These are phyloP conservation scores for Aspergillus versicolor DNA, from an alignment of 2,329 filamentous ascomycete species.

Conservation along the genomic window DNA sequence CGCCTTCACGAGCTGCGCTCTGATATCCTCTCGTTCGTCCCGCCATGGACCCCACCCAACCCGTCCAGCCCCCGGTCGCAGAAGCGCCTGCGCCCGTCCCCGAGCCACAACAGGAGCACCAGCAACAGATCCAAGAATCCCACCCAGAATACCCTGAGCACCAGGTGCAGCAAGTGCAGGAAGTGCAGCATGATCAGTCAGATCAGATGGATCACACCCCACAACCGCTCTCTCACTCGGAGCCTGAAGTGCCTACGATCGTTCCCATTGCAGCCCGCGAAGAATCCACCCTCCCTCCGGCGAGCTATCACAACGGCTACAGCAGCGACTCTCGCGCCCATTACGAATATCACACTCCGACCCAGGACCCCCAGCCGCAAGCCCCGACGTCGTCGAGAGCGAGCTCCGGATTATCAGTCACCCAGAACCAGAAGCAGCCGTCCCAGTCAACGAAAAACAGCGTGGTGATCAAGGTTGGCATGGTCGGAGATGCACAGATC, in stretches of 20 bases:
- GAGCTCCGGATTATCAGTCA: conserved; percentile 52
- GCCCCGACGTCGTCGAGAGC: conserved; percentile 45
- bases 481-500: conserved; percentile 98
- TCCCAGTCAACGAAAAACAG: conserved; percentile 51
- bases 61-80: conserved; percentile 20
- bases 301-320: conserved; percentile 34
- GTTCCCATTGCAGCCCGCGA: conserved; percentile 37
- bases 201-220: conserved; percentile 9
- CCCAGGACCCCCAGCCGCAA: conserved; percentile 42
- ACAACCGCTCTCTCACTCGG: conserved; percentile 4
- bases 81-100: conserved; percentile 20
- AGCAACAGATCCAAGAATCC: neutral
- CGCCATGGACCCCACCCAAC: conserved; percentile 16
- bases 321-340: conserved; percentile 50
- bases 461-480: conserved; percentile 98
- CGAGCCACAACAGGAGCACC: conserved; percentile 3
- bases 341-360: conserved; percentile 38
- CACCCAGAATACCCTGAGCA: neutral
- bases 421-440: conserved; percentile 44
- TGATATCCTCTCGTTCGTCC: neutral
- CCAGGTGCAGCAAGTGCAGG: neutral
- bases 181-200: neutral
- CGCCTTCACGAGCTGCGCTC: conserved; percentile 6
- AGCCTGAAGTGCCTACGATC: conserved; percentile 25
- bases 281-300: conserved; percentile 28